Evolutionary conservation across 805 yeast species (phyloP).

Genomic region (Ogataea corticis): DNA sequence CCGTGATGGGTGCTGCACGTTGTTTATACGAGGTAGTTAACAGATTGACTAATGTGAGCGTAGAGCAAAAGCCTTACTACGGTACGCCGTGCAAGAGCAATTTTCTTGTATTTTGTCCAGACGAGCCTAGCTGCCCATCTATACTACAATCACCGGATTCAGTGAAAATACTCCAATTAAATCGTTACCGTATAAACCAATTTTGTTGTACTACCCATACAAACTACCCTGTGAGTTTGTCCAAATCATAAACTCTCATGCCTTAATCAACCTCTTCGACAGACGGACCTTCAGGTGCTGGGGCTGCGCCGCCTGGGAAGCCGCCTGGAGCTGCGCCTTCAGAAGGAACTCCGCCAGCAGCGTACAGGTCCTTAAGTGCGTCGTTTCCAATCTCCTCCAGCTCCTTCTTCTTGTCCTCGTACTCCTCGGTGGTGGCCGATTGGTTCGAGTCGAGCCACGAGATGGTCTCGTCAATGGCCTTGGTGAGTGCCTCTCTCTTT

Average conservation of each 20-base stretch:
- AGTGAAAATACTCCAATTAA: too few relatives aligned
- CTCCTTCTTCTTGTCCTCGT: slow-evolving; percentile 90
- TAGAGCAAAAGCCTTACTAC: too few relatives aligned
- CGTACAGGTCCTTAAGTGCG: slow-evolving; percentile 95
- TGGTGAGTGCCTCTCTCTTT: slow-evolving; percentile 57
- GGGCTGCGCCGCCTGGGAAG: slow-evolving; percentile 42
- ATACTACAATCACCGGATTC: too few relatives aligned
- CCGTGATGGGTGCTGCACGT: too few relatives aligned
- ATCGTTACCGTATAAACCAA: too few relatives aligned
- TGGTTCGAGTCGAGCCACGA: slow-evolving; percentile 92
- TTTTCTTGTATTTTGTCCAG: too few relatives aligned
- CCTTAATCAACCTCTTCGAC: slow-evolving; percentile 77
- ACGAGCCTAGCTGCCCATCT: too few relatives aligned
- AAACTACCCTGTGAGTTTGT: too few relatives aligned
- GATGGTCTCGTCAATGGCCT: slow-evolving; percentile 83
- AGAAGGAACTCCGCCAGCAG: slow-evolving; percentile 83
- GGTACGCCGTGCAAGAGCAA: too few relatives aligned
- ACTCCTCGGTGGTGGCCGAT: slow-evolving; percentile 92
- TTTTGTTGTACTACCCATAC: too few relatives aligned
- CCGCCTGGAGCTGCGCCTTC: slow-evolving; percentile 58
- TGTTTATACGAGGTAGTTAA: too few relatives aligned
- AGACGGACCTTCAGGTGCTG: slow-evolving; percentile 72
- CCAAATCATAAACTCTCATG: neutral
- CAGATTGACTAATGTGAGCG: too few relatives aligned
- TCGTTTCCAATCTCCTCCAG: slow-evolving; percentile 95